phyloP scores from a whole-genome alignment of 2,329 filamentous ascomycete genomes.

The Penicillium sp. region DNA sequence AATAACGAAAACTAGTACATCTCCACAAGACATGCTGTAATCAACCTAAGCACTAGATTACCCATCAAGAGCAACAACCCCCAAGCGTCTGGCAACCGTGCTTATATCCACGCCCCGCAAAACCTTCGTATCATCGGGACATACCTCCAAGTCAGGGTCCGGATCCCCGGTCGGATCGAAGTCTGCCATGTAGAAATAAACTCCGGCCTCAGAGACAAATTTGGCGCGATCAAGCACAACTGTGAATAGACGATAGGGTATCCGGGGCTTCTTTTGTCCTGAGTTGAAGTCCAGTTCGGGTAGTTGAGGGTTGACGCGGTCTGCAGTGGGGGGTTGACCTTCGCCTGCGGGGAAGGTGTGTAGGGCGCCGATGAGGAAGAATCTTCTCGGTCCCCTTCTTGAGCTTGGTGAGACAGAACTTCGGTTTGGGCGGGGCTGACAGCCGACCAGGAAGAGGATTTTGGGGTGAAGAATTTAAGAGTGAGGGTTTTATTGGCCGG shows the following conservation, averaged over 20 bases:
- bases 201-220: conserved; percentile 17
- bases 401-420: conserved; percentile 3
- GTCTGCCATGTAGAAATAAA: conserved; percentile 9
- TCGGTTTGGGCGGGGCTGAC: conserved; percentile 11
- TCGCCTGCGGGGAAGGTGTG: conserved; percentile 7
- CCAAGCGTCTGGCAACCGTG: too few relatives aligned
- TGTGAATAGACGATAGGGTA: conserved; percentile 11
- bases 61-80: too few relatives aligned
- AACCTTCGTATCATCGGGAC: too few relatives aligned
- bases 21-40: too few relatives aligned
- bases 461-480: conserved; percentile 18
- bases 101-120: too few relatives aligned
- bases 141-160: too few relatives aligned
- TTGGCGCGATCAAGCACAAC: conserved; percentile 16
- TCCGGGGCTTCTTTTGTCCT: background rate
- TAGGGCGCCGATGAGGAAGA: conserved; percentile 12
- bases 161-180: background rate
- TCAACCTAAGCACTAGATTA: too few relatives aligned
- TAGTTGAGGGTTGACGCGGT: conserved; percentile 7
- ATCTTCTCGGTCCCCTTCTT: background rate
- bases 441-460: conserved; percentile 10
- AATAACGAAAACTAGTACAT: too few relatives aligned
- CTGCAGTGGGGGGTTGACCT: background rate
- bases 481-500: background rate
- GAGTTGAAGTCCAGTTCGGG: conserved; percentile 1